Evolutionary conservation across 2,329 filamentous ascomycete species (phyloP).

Genomic region (Ascochyta viciae-villosae): DNA sequence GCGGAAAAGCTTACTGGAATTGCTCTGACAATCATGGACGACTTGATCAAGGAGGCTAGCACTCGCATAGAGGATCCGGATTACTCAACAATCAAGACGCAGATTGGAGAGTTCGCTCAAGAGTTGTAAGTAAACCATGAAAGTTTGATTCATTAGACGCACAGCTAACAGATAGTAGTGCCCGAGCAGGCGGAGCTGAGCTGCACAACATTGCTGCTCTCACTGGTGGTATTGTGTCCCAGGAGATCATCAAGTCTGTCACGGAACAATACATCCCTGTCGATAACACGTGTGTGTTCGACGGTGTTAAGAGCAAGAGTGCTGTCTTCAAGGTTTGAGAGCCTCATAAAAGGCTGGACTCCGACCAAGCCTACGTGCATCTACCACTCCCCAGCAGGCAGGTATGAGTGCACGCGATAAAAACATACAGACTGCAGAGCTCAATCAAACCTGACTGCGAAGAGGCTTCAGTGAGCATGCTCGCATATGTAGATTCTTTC

Average conservation of each 20-base stretch:
- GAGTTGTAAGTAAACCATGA: constrained; percentile 54
- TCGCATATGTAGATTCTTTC: not conserved
- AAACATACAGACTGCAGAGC: not conserved
- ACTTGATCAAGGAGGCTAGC: constrained; percentile 53
- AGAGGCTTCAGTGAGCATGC: not conserved
- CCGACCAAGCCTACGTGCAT: too few species aligned
- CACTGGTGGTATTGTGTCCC: constrained; percentile 91
- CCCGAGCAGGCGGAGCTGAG: constrained; percentile 81
- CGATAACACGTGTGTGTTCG: constrained; percentile 69
- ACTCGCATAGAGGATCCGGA: constrained; percentile 52
- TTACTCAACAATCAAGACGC: constrained; percentile 46
- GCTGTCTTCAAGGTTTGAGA: constrained; percentile 57
- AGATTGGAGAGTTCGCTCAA: constrained; percentile 46
- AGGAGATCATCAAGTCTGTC: constrained; percentile 91
- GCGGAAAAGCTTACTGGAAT: constrained; percentile 54
- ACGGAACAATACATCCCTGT: constrained; percentile 72
- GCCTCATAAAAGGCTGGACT: not conserved
- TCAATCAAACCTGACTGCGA: not conserved
- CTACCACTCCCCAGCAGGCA: too few species aligned
- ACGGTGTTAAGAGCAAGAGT: constrained; percentile 65
- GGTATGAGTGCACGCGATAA: not conserved
- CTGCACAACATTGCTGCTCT: constrained; percentile 91
- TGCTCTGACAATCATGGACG: constrained; percentile 51
- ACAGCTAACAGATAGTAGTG: constrained; percentile 48
- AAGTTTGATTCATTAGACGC: not conserved